phyloP scores from a whole-genome alignment of 2,329 filamentous ascomycete species.

The Ascosphaera pollenicola region DNA sequence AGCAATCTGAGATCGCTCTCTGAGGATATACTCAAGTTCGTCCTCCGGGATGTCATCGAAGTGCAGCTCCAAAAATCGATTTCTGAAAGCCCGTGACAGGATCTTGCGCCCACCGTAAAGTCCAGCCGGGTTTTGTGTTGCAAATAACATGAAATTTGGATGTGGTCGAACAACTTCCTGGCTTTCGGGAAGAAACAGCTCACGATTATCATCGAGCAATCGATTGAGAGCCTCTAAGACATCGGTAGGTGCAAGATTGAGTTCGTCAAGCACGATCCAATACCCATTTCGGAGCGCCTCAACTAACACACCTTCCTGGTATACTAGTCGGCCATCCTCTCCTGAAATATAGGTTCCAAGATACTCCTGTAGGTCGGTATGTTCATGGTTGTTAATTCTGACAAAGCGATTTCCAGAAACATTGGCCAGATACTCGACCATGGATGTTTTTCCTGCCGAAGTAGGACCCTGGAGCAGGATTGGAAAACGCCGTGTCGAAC shows the following conservation, averaged over 20 bases:
- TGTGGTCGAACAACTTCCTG: constrained; percentile 86
- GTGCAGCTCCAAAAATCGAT: constrained; percentile 88
- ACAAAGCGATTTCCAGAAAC: constrained; percentile 93
- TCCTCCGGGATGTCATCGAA: constrained; percentile 96
- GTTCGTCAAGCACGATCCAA: constrained; percentile 95
- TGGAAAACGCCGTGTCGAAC: constrained; percentile 77
- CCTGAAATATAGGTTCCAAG: constrained; percentile 83
- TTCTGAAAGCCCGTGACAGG: constrained; percentile 83
- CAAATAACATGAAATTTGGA: constrained; percentile 91
- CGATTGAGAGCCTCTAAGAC: constrained; percentile 92
- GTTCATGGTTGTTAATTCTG: constrained; percentile 98
- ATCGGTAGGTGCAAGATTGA: constrained; percentile 92
- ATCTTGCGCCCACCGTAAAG: constrained; percentile 89
- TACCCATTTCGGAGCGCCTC: constrained; percentile 80
- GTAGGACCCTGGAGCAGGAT: constrained; percentile 93
- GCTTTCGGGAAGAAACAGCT: constrained; percentile 87
- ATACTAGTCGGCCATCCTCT: constrained; percentile 60
- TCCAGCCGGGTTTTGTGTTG: constrained; percentile 90
- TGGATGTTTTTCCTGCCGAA: constrained; percentile 94
- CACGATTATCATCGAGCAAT: constrained; percentile 84
- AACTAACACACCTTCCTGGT: constrained; percentile 85
- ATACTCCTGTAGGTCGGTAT: constrained; percentile 96
- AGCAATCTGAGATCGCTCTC: constrained; percentile 69
- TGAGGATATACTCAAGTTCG: constrained; percentile 77
- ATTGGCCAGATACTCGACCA: constrained; percentile 98